phyloP scores from a whole-genome alignment of 192 early-diverging fungal species.

The Coemansia guatemalensis region DNA sequence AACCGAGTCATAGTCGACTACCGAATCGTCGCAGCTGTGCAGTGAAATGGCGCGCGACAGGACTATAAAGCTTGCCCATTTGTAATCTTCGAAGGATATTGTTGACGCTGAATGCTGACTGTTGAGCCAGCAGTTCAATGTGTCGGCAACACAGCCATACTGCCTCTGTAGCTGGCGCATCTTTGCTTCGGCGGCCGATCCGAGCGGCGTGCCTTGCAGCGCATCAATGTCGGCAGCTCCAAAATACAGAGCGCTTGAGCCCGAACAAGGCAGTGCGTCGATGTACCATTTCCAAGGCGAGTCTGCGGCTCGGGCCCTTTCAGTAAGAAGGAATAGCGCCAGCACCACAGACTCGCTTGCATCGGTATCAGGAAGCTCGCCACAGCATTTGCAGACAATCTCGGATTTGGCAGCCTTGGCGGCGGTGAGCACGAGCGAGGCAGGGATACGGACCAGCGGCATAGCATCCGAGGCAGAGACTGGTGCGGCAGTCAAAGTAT shows the following conservation, averaged over 20 bases:
- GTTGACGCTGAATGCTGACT: background rate
- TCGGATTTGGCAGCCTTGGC: conserved; percentile 13
- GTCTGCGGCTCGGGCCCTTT: conserved; percentile 13
- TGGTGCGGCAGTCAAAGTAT: background rate
- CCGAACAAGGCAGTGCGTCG: conserved; percentile 14
- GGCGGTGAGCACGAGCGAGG: conserved; percentile 21
- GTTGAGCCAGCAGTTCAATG: conserved; percentile 16
- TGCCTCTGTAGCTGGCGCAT: conserved; percentile 21
- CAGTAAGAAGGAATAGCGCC: conserved; percentile 30
- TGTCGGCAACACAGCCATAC: conserved; percentile 1
- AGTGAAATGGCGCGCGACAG: conserved; percentile 38
- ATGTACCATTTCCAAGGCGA: conserved; percentile 35
- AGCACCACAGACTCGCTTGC: conserved; percentile 9
- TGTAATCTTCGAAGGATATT: conserved; percentile 20
- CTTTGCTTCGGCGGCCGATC: conserved; percentile 23
- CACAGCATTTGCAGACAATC: conserved; percentile 17
- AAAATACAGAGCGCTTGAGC: conserved; percentile 20
- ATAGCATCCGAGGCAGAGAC: background rate
- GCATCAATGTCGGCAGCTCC: conserved; percentile 5
- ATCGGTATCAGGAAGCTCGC: background rate
- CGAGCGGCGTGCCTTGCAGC: conserved; percentile 23
- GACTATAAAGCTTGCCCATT: conserved; percentile 31
- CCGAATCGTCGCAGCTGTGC: conserved; percentile 14
- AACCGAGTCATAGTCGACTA: background rate
- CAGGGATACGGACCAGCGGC: conserved; percentile 17